Percentiles rank a stretch among this genome's conserved stretches.
phyloP scores from a whole-genome alignment of 2,329 filamentous ascomycete genomes.

The Nothopassalora personata region DNA sequence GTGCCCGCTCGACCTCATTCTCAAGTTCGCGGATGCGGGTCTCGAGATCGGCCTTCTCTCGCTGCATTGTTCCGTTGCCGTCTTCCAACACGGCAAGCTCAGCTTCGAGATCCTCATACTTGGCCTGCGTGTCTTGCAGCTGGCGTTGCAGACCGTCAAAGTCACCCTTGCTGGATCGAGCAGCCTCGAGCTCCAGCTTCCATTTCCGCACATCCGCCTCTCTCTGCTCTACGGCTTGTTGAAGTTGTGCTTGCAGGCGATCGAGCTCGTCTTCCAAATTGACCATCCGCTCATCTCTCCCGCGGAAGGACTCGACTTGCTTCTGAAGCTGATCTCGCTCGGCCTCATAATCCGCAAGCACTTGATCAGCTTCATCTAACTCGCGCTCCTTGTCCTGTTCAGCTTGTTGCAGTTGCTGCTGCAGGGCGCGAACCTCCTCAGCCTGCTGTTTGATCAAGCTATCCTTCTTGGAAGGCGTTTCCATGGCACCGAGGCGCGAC shows the following conservation, averaged over 20 bases:
- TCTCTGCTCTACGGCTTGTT: constrained; percentile 27
- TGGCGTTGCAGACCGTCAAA: constrained; percentile 23
- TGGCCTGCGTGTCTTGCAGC: constrained; percentile 51
- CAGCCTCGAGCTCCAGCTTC: constrained; percentile 39
- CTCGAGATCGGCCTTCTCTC: constrained; percentile 55
- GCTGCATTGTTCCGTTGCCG: constrained; percentile 38
- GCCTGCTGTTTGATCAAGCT: constrained; percentile 33
- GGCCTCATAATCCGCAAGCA: constrained; percentile 27
- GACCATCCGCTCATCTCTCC: constrained; percentile 26
- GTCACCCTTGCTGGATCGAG: constrained; percentile 18
- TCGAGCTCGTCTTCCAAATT: constrained; percentile 40
- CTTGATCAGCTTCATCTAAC: constrained; percentile 33
- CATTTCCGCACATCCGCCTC: constrained; percentile 37
- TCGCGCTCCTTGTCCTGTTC: constrained; percentile 35
- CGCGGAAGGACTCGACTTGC: constrained; percentile 21
- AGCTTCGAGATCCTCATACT: constrained; percentile 52
- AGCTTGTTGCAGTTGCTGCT: constrained; percentile 30
- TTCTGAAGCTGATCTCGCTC: constrained; percentile 31
- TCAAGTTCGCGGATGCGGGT: constrained; percentile 47
- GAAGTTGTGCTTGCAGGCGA: constrained; percentile 36
- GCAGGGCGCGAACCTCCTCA: constrained; percentile 30
- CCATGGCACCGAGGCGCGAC: constrained; percentile 31
- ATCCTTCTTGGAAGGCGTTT: constrained; percentile 36
- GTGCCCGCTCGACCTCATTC: constrained; percentile 30
- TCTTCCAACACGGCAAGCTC: constrained; percentile 47